Conservation (phyloP, 305 asterid genomes). For the Nicotiana rustica region DNA sequence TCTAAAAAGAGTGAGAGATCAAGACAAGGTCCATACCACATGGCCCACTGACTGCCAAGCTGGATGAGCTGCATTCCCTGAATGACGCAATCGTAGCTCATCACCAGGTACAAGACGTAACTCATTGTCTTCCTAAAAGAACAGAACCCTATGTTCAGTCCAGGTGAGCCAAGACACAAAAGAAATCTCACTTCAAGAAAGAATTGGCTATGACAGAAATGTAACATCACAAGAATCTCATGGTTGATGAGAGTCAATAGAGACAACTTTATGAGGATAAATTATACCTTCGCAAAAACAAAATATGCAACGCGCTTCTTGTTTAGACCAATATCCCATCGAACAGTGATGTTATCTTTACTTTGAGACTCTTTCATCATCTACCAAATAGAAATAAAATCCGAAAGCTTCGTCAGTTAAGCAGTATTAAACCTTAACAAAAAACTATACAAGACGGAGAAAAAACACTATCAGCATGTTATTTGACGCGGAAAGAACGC, state of each 20-base stretch:
- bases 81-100: constrained; percentile 91
- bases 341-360: constrained; percentile 88
- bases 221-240: constrained; percentile 22
- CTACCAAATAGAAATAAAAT: constrained; percentile 52
- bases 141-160: constrained; percentile 27
- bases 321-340: constrained; percentile 99
- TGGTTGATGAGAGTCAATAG: neutral
- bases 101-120: constrained; percentile 99
- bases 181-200: constrained; percentile 22
- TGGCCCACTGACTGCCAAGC: constrained; percentile 99
- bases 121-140: constrained; percentile 94
- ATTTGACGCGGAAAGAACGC: neutral
- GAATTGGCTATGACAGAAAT: neutral
- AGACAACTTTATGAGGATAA: constrained; percentile 27
- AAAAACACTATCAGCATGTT: neutral
- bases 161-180: constrained; percentile 22
- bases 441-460: neutral
- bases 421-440: neutral
- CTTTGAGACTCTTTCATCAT: constrained; percentile 99
- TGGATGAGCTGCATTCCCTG: constrained; percentile 97
- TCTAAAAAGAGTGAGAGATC: neutral
- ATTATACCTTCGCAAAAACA: constrained; percentile 88
- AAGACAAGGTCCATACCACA: constrained; percentile 68
- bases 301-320: constrained; percentile 97
- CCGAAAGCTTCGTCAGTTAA: neutral